phyloP scores from a whole-genome alignment of 2,329 filamentous ascomycete species.

The Aspergillus calidoustus region DNA sequence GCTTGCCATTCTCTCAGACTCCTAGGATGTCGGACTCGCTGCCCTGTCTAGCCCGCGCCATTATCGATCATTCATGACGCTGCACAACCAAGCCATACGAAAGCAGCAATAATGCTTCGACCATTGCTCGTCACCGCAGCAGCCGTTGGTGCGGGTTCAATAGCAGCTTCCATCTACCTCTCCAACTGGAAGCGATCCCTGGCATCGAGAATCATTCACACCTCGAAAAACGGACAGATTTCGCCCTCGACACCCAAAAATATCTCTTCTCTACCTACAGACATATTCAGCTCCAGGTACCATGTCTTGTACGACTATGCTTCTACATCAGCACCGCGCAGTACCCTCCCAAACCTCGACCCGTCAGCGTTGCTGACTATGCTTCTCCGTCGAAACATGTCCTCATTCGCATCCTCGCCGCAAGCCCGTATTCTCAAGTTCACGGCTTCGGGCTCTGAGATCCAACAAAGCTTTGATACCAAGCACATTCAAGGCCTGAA shows the following conservation, averaged over 20 bases:
- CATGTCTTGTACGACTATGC: conserved; percentile 30
- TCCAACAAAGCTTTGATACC: conserved; percentile 30
- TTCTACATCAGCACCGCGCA: conserved; percentile 27
- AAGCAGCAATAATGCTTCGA: conserved; percentile 1
- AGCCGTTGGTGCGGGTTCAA: conserved; percentile 3
- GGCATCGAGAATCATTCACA: not conserved
- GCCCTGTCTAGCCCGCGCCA: not conserved
- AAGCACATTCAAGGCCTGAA: conserved; percentile 32
- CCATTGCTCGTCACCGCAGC: not conserved
- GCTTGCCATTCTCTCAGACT: not conserved
- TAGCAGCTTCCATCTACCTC: conserved; percentile 8
- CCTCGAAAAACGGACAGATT: conserved; percentile 6
- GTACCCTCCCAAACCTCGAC: conserved; percentile 24
- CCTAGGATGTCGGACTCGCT: not conserved
- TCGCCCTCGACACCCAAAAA: conserved; percentile 14
- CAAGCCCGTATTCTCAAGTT: conserved; percentile 35
- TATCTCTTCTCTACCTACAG: conserved; percentile 31
- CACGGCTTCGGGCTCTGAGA: conserved; percentile 18
- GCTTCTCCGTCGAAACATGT: conserved; percentile 41
- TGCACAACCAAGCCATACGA: not conserved
- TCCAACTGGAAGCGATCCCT: conserved; percentile 3
- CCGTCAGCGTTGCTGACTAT: conserved; percentile 30
- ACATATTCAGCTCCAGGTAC: conserved; percentile 25
- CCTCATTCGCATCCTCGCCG: conserved; percentile 37
- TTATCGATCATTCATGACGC: not conserved